Evolutionary conservation across 179 eudicot species (phyloP).

Genomic region (Camellia oleifera): DNA sequence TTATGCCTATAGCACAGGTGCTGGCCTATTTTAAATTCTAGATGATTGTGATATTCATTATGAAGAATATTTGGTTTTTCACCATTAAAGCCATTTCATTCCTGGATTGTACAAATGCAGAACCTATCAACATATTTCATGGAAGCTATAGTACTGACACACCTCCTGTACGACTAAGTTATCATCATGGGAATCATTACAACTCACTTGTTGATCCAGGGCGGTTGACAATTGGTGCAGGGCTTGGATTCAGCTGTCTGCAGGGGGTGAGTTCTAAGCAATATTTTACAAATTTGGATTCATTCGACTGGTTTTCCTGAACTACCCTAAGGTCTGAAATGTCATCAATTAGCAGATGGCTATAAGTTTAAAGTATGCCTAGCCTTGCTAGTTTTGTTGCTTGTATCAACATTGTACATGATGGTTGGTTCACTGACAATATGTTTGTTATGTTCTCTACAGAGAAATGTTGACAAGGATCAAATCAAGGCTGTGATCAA

Average conservation of each 20-base stretch:
- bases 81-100: background rate
- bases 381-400: background rate
- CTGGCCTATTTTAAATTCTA: background rate
- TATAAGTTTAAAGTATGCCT: too few relatives aligned
- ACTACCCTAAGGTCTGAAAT: too few relatives aligned
- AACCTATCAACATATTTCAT: constrained; percentile 94
- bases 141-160: constrained; percentile 80
- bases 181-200: constrained; percentile 94
- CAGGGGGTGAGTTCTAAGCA: constrained; percentile 65
- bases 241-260: constrained; percentile 90
- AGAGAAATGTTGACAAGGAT: constrained; percentile 85
- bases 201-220: constrained; percentile 99
- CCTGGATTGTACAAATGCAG: constrained; percentile 34
- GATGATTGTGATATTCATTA: background rate
- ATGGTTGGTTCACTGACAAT: background rate
- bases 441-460: constrained; percentile 22
- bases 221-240: constrained; percentile 81
- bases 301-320: too few relatives aligned
- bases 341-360: too few relatives aligned
- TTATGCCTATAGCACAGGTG: constrained; percentile 90
- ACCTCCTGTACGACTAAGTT: constrained; percentile 95
- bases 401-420: background rate
- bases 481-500: constrained; percentile 96
- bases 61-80: background rate
- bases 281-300: too few relatives aligned